phyloP scores from a whole-genome alignment of 768 basidiomycete genomes.

The Mycena alexandri region DNA sequence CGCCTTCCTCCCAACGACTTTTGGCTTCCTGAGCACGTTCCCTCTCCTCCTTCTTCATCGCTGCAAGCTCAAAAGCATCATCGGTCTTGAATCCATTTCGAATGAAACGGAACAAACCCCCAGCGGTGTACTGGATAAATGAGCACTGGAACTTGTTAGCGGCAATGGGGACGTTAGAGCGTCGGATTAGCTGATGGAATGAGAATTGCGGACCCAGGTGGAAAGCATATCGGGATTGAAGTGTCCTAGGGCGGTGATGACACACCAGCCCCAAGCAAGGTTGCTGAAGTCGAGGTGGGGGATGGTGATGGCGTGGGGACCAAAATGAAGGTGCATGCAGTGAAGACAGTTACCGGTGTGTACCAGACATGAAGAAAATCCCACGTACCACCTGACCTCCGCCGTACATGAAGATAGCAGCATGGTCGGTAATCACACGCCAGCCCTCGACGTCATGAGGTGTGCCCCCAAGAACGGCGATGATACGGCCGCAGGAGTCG shows the following conservation, averaged over 20 bases:
- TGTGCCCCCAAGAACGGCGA: slow-evolving; percentile 21
- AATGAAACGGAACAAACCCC: too few species aligned
- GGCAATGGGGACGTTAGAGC: slow-evolving; percentile 40
- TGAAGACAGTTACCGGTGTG: slow-evolving; percentile 35
- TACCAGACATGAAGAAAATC: not conserved
- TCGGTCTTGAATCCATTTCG: too few species aligned
- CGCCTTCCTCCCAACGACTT: too few species aligned
- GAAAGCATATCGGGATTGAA: slow-evolving; percentile 46
- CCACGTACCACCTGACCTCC: slow-evolving; percentile 9
- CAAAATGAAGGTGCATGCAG: slow-evolving; percentile 46
- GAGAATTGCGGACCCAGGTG: slow-evolving; percentile 41
- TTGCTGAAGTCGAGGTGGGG: slow-evolving; percentile 49
- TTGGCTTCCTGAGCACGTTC: too few species aligned
- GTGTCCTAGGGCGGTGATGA: slow-evolving; percentile 44
- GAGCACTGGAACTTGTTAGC: too few species aligned
- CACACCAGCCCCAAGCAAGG: slow-evolving; percentile 47
- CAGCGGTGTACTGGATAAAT: too few species aligned
- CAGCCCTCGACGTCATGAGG: slow-evolving; percentile 3
- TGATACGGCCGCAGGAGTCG: slow-evolving; percentile 4
- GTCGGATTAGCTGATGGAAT: slow-evolving; percentile 46
- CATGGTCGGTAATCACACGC: not conserved
- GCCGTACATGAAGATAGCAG: not conserved
- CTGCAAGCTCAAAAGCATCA: too few species aligned
- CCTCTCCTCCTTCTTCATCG: too few species aligned
- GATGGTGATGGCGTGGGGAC: slow-evolving; percentile 35